These are phyloP conservation scores for Bullera alba DNA, from an alignment of 768 basidiomycete species.

Conservation along the genomic window DNA sequence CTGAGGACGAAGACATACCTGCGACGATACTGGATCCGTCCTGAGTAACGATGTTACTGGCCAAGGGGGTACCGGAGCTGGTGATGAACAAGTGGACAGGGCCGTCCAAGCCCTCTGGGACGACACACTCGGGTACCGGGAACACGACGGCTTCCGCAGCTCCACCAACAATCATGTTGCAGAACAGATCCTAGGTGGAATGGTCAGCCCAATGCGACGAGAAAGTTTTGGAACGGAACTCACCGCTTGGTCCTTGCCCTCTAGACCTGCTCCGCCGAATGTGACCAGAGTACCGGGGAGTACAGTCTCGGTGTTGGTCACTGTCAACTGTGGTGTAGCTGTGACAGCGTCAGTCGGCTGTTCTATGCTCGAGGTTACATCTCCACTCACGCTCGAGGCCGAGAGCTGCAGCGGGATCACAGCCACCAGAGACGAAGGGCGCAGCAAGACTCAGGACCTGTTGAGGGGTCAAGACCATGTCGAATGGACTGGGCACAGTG, in stretches of 20 bases:
- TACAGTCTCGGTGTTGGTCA: slow-evolving; percentile 12
- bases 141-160: slow-evolving; percentile 13
- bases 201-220: neutral
- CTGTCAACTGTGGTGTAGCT: slow-evolving; percentile 14
- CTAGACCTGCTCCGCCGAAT: slow-evolving; percentile 7
- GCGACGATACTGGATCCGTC: slow-evolving; percentile 14
- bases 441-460: slow-evolving; percentile 20
- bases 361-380: neutral
- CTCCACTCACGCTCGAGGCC: slow-evolving; percentile 18
- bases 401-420: slow-evolving; percentile 16
- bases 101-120: slow-evolving; percentile 22
- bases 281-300: slow-evolving; percentile 6
- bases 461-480: slow-evolving; percentile 17
- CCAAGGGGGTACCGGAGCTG: slow-evolving; percentile 9
- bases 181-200: slow-evolving; percentile 8
- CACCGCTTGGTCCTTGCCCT: slow-evolving; percentile 5
- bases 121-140: slow-evolving; percentile 16
- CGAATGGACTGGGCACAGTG: slow-evolving; percentile 14
- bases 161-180: slow-evolving; percentile 29
- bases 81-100: slow-evolving; percentile 17
- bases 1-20: too few species aligned
- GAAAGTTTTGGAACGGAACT: neutral
- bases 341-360: neutral
- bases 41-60: slow-evolving; percentile 19
- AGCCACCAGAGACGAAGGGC: slow-evolving; percentile 22